Evolutionary conservation across 305 asterid species (phyloP), one percentile per base, ranked within the genome.

Genomic region (Ajuga reptans): DNA sequence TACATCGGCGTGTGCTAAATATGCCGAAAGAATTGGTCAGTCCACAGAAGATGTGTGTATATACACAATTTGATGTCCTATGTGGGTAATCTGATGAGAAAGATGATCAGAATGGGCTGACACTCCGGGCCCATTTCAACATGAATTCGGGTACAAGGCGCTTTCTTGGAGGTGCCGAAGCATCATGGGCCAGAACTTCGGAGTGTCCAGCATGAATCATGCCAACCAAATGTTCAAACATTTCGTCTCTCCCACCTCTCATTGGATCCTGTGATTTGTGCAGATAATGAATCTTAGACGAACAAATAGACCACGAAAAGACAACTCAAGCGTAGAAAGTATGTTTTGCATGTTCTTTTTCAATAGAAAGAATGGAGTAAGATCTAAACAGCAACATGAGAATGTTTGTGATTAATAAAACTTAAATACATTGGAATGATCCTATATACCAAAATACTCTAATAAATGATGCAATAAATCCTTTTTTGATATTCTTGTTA

Each of bases 101-200:
- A 9, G 49, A 42, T 47, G 27, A 29, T 80, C 74, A 86, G 74
- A 93, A 91, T 9, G 97, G 99, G 79, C 99, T 86, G 58, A 93
- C 81, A 6, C 58, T 47, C n/a, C 77, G 83, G 5, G 96, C 97
- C 85, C 86, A 75, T 66, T 83, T 76, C 73, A 94, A 68, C 99
- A 94, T 89, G 77, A 84, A 83, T 77, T 89, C 99, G 24, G 99
- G 99, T 18, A 89, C 97, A 11, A 94, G 84, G 17, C 96, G 93
- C 72, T 71, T 86, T 68, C 91, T 89, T 53, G 86, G 87, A 56
- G 87, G 86, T 2, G 96, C 92, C 12, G 69, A 72, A 10, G 84
- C 78, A 69, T 86, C 88, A 76, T 52, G 84, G 0, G 82, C 88
- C 59, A 86, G 72, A 64, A 93, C 95, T 81, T 91, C 95, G 0